phyloP scores from a whole-genome alignment of 345 rosid genomes.

The Eucalyptus dawsonii region DNA sequence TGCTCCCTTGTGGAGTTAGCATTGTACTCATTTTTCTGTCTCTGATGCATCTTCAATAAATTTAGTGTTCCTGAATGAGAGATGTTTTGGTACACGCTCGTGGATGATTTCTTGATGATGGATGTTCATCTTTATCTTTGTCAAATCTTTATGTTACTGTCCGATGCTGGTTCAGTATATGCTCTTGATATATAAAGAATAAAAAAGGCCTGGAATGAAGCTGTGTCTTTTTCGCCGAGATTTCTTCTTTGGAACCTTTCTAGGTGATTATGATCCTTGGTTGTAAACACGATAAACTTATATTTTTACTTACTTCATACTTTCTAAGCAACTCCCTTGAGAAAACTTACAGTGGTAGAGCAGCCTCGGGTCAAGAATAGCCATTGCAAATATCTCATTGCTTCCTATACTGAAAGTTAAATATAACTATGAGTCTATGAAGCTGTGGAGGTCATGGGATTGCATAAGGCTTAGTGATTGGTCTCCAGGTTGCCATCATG shows the following conservation, averaged over 20 bases:
- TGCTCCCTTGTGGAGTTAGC: background rate
- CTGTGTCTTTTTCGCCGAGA: rapidly evolving
- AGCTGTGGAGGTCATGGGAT: background rate
- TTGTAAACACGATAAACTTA: background rate
- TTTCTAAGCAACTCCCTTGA: background rate
- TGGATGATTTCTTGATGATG: background rate
- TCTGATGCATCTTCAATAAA: background rate
- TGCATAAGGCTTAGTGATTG: background rate
- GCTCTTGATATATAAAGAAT: background rate
- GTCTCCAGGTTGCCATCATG: background rate
- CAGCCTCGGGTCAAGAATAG: background rate
- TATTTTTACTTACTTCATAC: background rate
- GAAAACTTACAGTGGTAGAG: background rate
- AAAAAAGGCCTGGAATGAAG: background rate
- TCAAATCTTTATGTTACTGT: background rate
- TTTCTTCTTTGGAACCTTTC: background rate
- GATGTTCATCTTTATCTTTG: background rate
- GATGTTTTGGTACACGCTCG: background rate
- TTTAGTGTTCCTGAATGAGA: background rate
- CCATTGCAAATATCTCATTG: background rate
- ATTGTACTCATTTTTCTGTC: background rate
- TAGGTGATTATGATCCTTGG: background rate
- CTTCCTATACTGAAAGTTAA: background rate
- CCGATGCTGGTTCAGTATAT: background rate
- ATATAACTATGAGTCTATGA: background rate